Evolutionary conservation across 2,329 filamentous ascomycete genomes (phyloP).

Genomic region (Helminthosporium solani): DNA sequence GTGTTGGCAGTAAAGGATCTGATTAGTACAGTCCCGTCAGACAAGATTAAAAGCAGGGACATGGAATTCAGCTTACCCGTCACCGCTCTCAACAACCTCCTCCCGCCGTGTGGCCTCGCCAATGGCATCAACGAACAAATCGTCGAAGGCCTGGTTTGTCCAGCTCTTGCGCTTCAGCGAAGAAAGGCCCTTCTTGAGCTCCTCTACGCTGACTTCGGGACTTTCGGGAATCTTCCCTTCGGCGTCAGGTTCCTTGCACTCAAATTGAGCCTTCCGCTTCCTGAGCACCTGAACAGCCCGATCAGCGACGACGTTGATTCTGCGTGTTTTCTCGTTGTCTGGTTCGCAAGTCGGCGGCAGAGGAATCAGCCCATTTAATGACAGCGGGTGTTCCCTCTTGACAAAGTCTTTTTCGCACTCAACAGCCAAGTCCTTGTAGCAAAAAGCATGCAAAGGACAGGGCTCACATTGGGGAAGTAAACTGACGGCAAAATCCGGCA

Average conservation of each 20-base stretch:
- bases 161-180: constrained; percentile 79
- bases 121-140: constrained; percentile 75
- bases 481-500: constrained; percentile 72
- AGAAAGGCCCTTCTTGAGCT: constrained; percentile 74
- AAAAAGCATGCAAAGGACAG: constrained; percentile 88
- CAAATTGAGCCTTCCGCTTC: constrained; percentile 81
- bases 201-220: constrained; percentile 66
- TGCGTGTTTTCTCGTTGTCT: constrained; percentile 86
- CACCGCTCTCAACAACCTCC: constrained; percentile 57
- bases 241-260: constrained; percentile 76
- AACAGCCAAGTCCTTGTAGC: constrained; percentile 74
- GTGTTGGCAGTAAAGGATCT: constrained; percentile 71
- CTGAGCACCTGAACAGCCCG: constrained; percentile 84
- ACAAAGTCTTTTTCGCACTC: constrained; percentile 87
- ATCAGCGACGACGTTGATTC: constrained; percentile 84
- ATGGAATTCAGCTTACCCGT: constrained; percentile 55
- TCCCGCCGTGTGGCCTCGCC: constrained; percentile 67
- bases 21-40: constrained; percentile 68
- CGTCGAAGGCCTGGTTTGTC: constrained; percentile 85
- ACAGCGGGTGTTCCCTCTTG: constrained; percentile 78
- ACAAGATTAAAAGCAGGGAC: constrained; percentile 25
- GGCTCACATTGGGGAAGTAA: constrained; percentile 82
- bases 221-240: constrained; percentile 60
- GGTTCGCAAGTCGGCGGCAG: constrained; percentile 90
- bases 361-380: constrained; percentile 76